These are phyloP conservation scores for Penicillium daleae DNA, from an alignment of 495 filamentous ascomycete genomes.

Conservation along the genomic window DNA sequence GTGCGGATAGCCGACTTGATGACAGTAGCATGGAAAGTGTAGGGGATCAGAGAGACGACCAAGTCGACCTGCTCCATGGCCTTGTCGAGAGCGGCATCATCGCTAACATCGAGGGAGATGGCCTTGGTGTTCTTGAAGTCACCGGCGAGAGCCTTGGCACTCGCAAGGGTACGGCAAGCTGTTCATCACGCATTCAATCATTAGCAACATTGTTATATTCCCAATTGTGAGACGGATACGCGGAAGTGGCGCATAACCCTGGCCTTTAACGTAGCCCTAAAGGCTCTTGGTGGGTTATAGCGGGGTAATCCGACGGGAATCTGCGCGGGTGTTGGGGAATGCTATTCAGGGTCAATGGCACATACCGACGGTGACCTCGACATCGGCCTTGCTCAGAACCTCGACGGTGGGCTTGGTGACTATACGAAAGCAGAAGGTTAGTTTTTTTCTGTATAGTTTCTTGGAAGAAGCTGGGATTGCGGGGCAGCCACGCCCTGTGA, in stretches of 20 bases:
- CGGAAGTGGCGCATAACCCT: constrained; percentile 1
- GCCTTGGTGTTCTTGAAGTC: constrained; percentile 72
- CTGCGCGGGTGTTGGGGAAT: neutral
- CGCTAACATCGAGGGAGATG: constrained; percentile 81
- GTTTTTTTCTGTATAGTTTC: constrained; percentile 15
- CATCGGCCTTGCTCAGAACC: constrained; percentile 71
- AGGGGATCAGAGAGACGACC: constrained; percentile 84
- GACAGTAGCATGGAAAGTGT: constrained; percentile 86
- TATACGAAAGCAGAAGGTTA: constrained; percentile 25
- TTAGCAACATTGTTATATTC: constrained; percentile 8
- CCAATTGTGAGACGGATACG: neutral
- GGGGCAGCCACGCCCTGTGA: constrained; percentile 30
- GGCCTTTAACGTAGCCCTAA: neutral
- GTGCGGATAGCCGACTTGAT: constrained; percentile 92
- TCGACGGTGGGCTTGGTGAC: constrained; percentile 80
- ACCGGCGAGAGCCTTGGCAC: constrained; percentile 70
- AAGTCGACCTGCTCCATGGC: constrained; percentile 73
- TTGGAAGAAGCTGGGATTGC: constrained; percentile 25
- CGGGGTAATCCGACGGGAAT: constrained; percentile 14
- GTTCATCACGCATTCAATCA: constrained; percentile 3
- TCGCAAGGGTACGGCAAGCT: constrained; percentile 87
- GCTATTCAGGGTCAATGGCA: constrained; percentile 17
- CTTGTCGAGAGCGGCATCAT: constrained; percentile 73
- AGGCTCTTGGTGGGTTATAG: constrained; percentile 5
- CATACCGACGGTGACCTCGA: constrained; percentile 84